These are phyloP conservation scores for Chrysosporium queenslandicum DNA, from an alignment of 2,329 filamentous ascomycete species.

Conservation along the genomic window DNA sequence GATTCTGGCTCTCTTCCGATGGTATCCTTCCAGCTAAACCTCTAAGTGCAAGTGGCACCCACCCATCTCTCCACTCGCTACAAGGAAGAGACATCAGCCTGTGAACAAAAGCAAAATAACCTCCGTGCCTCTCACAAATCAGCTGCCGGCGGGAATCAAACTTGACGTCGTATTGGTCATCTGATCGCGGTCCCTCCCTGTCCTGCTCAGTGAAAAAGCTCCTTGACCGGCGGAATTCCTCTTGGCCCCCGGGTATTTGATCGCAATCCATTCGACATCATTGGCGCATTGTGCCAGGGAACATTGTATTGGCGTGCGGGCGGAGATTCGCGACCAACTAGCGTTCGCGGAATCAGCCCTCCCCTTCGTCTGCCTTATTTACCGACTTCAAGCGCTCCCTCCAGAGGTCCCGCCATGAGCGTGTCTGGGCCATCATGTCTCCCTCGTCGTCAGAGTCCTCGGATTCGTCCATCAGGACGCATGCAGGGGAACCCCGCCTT, in stretches of 20 bases:
- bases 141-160: slow-evolving; percentile 5
- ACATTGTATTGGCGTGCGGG: background rate
- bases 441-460: slow-evolving; percentile 2
- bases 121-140: slow-evolving; percentile 1
- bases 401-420: slow-evolving; percentile 4
- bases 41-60: slow-evolving; percentile 13
- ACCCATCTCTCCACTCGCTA: slow-evolving; percentile 9
- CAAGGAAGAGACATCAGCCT: slow-evolving; percentile 6
- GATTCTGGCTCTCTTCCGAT: slow-evolving; percentile 1
- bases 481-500: background rate
- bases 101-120: background rate
- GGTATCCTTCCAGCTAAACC: slow-evolving; percentile 14
- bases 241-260: slow-evolving; percentile 10
- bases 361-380: background rate
- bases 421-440: slow-evolving; percentile 5
- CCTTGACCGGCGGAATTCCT: slow-evolving; percentile 1
- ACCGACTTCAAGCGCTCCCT: slow-evolving; percentile 8
- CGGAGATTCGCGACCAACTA: slow-evolving; percentile 6
- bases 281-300: slow-evolving; percentile 8
- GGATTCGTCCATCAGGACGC: slow-evolving; percentile 2
- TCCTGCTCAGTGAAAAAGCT: background rate
- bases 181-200: slow-evolving; percentile 6
- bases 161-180: slow-evolving; percentile 9
- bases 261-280: background rate
- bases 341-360: background rate